These are phyloP conservation scores for Lentinula sp. DNA, from an alignment of 768 basidiomycete species.

Conservation along the genomic window DNA sequence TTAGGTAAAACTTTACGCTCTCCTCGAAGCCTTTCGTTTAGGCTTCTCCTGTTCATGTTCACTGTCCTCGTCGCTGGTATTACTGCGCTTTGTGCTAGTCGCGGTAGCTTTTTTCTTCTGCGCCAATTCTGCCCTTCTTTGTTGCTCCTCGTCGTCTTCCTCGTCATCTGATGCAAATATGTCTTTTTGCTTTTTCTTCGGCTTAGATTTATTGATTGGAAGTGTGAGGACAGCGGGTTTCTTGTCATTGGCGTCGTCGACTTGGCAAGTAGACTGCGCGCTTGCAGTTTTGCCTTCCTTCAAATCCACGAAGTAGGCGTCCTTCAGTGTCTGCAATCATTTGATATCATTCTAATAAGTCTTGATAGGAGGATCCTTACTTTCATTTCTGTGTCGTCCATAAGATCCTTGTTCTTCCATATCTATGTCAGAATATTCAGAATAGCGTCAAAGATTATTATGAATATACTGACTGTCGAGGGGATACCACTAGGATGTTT, in stretches of 20 bases:
- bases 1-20: background rate
- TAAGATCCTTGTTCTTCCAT: slow-evolving; percentile 59
- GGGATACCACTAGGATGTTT: slow-evolving; percentile 71
- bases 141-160: slow-evolving; percentile 16
- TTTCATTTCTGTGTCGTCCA: slow-evolving; percentile 59
- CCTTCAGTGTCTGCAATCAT: slow-evolving; percentile 48
- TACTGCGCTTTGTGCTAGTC: slow-evolving; percentile 8
- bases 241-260: slow-evolving; percentile 10
- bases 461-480: slow-evolving; percentile 48
- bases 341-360: background rate
- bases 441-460: background rate
- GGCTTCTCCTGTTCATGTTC: slow-evolving; percentile 25
- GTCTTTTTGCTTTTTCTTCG: slow-evolving; percentile 46
- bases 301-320: slow-evolving; percentile 51
- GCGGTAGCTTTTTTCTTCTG: slow-evolving; percentile 13
- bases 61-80: slow-evolving; percentile 19
- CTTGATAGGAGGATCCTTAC: slow-evolving; percentile 21
- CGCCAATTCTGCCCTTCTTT: slow-evolving; percentile 14
- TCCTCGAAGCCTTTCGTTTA: slow-evolving; percentile 25
- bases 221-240: background rate
- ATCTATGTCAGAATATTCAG: slow-evolving; percentile 31
- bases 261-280: slow-evolving; percentile 13
- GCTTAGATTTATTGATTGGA: slow-evolving; percentile 32
- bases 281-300: background rate
- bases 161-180: slow-evolving; percentile 55